These are phyloP conservation scores for Phlebiopsis flavidoalba DNA, from an alignment of 768 basidiomycete genomes.

Conservation along the genomic window DNA sequence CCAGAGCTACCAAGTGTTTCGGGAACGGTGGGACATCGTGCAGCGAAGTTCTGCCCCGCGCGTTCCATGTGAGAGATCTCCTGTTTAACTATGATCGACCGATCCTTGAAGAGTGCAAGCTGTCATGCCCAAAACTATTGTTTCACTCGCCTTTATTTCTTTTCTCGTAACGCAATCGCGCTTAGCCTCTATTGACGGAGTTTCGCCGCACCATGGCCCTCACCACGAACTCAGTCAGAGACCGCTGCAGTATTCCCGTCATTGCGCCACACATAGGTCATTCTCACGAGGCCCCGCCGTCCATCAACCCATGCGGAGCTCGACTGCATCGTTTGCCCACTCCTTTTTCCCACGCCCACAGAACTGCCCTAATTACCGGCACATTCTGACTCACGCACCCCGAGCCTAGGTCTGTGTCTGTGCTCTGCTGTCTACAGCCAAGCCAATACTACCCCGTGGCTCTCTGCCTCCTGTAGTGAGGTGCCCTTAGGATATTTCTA, in stretches of 20 bases:
- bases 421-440: not conserved
- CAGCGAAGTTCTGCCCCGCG: conserved; percentile 24
- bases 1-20: conserved; percentile 32
- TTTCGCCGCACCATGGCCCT: conserved; percentile 27
- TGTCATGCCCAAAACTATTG: no score
- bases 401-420: not conserved
- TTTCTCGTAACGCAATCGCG: no score
- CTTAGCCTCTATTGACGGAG: conserved; percentile 29
- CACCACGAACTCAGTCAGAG: conserved; percentile 40
- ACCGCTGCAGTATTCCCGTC: no score
- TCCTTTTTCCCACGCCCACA: conserved; percentile 11
- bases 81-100: conserved; percentile 43
- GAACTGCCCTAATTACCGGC: conserved; percentile 5
- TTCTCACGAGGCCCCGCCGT: conserved; percentile 15
- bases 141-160: no score
- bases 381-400: not conserved
- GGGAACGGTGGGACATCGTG: conserved; percentile 36
- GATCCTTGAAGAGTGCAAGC: conserved; percentile 49
- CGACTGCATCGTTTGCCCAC: conserved; percentile 6
- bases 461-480: not conserved
- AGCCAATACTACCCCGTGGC: no score
- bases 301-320: conserved; percentile 9
- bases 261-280: conserved; percentile 18
- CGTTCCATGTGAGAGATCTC: conserved; percentile 33
- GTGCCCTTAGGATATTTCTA: not conserved